phyloP scores from a whole-genome alignment of 129 eudicot genomes.

The Arctium lappa region DNA sequence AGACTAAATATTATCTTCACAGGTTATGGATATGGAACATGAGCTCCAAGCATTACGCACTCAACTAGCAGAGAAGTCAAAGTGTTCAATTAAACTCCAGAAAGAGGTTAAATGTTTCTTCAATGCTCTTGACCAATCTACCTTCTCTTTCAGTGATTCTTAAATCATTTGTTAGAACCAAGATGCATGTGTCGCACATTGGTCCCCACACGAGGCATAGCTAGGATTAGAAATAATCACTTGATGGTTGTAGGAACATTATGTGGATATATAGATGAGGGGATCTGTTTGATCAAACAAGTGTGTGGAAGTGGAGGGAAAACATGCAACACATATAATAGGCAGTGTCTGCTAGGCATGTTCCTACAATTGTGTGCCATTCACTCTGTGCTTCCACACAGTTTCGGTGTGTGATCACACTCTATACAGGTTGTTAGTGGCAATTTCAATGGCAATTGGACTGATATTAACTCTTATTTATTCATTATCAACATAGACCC shows the following conservation, averaged over 20 bases:
- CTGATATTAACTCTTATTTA: too few relatives aligned
- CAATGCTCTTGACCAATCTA: neutral
- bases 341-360: neutral
- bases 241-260: neutral
- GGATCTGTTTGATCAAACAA: neutral
- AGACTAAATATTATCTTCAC: constrained; percentile 8
- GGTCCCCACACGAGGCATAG: neutral
- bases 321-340: neutral
- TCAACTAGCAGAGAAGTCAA: constrained; percentile 81
- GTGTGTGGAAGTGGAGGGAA: neutral
- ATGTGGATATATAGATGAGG: neutral
- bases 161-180: constrained; percentile 1
- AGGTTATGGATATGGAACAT: constrained; percentile 99
- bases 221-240: neutral
- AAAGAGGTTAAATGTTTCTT: constrained; percentile 61
- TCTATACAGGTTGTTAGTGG: neutral
- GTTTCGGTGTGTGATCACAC: neutral
- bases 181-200: neutral
- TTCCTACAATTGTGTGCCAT: neutral
- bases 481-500: too few relatives aligned
- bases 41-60: constrained; percentile 80
- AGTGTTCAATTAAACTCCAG: constrained; percentile 76
- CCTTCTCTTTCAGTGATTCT: neutral
- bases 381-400: neutral
- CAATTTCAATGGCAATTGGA: neutral